phyloP scores from a whole-genome alignment of 1,284 basidiomycete genomes.

The Cystobasidium pallidum region DNA sequence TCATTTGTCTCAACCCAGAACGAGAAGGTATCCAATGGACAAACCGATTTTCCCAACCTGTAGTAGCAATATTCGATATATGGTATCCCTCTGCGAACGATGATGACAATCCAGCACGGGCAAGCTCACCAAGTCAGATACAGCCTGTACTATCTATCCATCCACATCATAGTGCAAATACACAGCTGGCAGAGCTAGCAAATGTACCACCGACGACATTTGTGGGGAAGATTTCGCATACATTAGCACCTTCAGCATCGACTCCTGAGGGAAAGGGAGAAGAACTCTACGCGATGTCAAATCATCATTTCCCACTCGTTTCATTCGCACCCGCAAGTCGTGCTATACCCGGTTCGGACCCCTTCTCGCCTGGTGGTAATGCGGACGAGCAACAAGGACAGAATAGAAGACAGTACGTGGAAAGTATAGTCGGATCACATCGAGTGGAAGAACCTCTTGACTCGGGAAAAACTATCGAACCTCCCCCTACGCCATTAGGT shows the following conservation, averaged over 20 bases:
- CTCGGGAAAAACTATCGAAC: constrained; percentile 34
- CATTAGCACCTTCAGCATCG: background rate
- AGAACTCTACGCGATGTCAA: constrained; percentile 76
- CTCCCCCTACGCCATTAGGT: background rate
- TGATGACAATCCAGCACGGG: constrained; percentile 60
- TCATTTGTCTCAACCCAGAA: constrained; percentile 69
- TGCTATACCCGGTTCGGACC: background rate
- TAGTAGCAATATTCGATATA: constrained; percentile 78
- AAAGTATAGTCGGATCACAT: constrained; percentile 29
- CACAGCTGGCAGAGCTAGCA: constrained; percentile 47
- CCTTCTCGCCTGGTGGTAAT: background rate
- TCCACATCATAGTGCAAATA: constrained; percentile 45
- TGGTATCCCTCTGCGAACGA: constrained; percentile 57
- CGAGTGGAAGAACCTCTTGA: constrained; percentile 35
- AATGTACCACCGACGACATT: constrained; percentile 63
- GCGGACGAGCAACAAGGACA: background rate
- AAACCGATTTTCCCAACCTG: constrained; percentile 64
- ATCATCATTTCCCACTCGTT: constrained; percentile 72
- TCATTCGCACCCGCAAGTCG: constrained; percentile 61
- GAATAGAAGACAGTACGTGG: background rate
- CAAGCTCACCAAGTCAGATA: constrained; percentile 25
- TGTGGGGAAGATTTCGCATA: constrained; percentile 64
- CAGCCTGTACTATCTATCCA: constrained; percentile 36
- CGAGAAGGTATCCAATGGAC: constrained; percentile 64
- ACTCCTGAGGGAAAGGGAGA: constrained; percentile 2